Base-by-base conservation (phyloP, 306 rosid species). In the Prunus dulcis region DNA sequence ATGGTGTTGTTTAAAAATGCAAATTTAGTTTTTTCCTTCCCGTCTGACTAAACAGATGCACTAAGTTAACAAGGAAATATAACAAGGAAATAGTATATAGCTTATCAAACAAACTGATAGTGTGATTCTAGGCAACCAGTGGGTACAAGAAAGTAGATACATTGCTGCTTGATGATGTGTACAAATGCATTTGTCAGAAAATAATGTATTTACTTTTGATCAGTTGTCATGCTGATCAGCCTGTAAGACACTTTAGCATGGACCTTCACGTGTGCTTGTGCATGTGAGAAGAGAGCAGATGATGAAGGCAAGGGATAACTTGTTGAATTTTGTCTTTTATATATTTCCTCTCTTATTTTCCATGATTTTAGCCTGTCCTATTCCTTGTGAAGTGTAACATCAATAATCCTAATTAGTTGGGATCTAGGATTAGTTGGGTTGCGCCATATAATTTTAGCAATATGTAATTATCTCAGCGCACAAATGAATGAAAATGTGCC, bases 1-100 rank as follows among this genome's bases (percentile, higher is more conserved):
- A 38, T 79, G 67, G 68, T 55, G 60, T 70, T 76, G 43, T 69
- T n/a, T 51, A 28, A 58, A 32, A 62, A 20, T 30, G 18, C 50
- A n/a, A 18, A 69, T 30, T 13, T 82, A 56, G 5, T 63, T 22
- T 17, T 22, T 23, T 14, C 32, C 5, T 20, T 27, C 72, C 57
- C 49, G 53, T 32, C 58, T 72, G 34, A 30, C 71, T 28, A 25
- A 49, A 43, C 45, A 10, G 3, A 12, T 51, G 32, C 27, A 9
- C 50, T 9, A 17, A 56, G 19, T 34, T 46, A 69, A 64, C 68
- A 17, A 12, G 60, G 71, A 76, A 57, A 34, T 20, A 3, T 45
- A 69, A 63, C 67, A 15, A 12, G 61, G 72, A 77, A 58, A 34
- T 22, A 2, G 9, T 9, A 23, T 60, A 17, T 41, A 9, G 25